Conservation (phyloP, 2,329 filamentous ascomycete genomes). For the Pseudogymnoascus sp. region DNA sequence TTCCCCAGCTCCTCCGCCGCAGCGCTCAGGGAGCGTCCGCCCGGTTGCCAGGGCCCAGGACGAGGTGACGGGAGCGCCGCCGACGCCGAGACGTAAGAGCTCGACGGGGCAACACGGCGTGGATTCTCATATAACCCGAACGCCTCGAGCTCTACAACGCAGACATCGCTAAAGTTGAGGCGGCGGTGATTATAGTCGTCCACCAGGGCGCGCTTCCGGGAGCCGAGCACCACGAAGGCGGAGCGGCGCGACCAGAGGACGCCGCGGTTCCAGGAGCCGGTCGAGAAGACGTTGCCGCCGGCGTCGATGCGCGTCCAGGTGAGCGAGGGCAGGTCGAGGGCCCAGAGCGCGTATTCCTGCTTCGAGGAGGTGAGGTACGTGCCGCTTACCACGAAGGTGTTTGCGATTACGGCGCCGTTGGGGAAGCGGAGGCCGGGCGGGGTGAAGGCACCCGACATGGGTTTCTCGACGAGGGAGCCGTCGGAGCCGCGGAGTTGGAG, state of each 20-base stretch:
- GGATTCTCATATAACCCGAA: constrained; percentile 98
- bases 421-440: constrained; percentile 91
- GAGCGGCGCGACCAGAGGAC: constrained; percentile 90
- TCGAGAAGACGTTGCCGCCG: constrained; percentile 86
- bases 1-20: constrained; percentile 82
- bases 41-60: constrained; percentile 53
- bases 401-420: constrained; percentile 91
- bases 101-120: constrained; percentile 66
- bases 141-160: constrained; percentile 92
- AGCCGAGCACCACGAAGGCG: constrained; percentile 90
- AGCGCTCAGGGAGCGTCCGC: constrained; percentile 66
- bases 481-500: constrained; percentile 81
- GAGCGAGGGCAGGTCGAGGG: constrained; percentile 76
- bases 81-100: constrained; percentile 78
- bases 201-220: constrained; percentile 85
- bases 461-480: constrained; percentile 74
- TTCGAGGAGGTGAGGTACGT: constrained; percentile 97
- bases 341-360: constrained; percentile 96
- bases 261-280: constrained; percentile 96
- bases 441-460: constrained; percentile 79
- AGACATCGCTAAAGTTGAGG: constrained; percentile 95
- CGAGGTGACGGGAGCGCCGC: constrained; percentile 45
- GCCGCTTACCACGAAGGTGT: constrained; percentile 93
- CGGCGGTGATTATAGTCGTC: constrained; percentile 97
- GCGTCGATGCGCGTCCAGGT: constrained; percentile 96